Evolutionary conservation across 2,329 filamentous ascomycete species (phyloP).

Genomic region (Diaporthe citriasiana): DNA sequence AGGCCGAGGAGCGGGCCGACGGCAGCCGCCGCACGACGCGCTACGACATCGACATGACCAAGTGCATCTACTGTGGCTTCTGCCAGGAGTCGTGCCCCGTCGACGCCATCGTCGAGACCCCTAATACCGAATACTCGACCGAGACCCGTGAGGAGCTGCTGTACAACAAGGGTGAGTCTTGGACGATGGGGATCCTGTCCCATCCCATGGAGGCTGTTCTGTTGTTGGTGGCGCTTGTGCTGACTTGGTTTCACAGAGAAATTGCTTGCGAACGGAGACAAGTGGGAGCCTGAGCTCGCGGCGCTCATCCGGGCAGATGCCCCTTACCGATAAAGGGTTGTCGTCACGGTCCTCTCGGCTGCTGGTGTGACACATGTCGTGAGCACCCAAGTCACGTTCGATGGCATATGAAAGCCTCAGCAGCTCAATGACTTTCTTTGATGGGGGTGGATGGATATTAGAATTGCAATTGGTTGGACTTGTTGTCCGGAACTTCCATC

Average conservation of each 20-base stretch:
- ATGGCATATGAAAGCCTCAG: background rate
- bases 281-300: constrained; percentile 98
- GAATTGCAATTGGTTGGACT: background rate
- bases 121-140: constrained; percentile 74
- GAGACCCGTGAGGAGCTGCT: constrained; percentile 89
- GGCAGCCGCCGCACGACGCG: constrained; percentile 94
- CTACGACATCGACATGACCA: constrained; percentile 99
- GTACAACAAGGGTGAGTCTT: constrained; percentile 84
- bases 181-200: too few species aligned
- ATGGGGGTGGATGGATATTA: too few species aligned
- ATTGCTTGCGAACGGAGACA: constrained; percentile 88
- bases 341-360: background rate
- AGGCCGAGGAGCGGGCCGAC: constrained; percentile 97
- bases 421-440: background rate
- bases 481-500: background rate
- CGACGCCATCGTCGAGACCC: constrained; percentile 83
- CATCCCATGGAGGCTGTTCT: too few species aligned
- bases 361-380: background rate
- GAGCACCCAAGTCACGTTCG: background rate
- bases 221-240: constrained; percentile 32
- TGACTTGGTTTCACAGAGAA: constrained; percentile 72
- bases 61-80: constrained; percentile 99
- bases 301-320: constrained; percentile 93
- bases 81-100: constrained; percentile 99
- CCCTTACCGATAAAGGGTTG: constrained; percentile 79